phyloP scores from a whole-genome alignment of 2,329 filamentous ascomycete species.

The Colletotrichum camelliae region DNA sequence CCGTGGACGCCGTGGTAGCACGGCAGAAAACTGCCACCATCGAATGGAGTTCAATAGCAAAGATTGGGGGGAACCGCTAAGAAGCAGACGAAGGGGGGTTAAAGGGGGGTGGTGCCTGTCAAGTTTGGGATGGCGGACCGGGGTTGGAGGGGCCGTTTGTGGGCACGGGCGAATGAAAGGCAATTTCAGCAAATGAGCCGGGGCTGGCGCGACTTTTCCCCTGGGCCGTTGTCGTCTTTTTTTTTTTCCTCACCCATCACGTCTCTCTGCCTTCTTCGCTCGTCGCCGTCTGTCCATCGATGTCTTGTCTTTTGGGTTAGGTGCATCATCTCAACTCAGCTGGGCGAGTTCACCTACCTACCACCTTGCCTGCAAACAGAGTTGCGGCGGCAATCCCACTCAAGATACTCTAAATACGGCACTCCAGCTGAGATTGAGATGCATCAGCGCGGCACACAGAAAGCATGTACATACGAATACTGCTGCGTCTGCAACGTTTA shows the following conservation, averaged over 20 bases:
- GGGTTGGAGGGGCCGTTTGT: conserved; percentile 1
- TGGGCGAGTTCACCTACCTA: neutral
- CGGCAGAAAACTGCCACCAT: neutral
- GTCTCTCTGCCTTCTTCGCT: neutral
- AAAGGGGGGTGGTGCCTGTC: conserved; percentile 18
- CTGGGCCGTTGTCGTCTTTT: neutral
- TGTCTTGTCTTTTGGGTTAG: neutral
- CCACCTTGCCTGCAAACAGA: neutral
- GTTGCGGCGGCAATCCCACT: neutral
- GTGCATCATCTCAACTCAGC: neutral
- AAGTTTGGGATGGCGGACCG: conserved; percentile 11
- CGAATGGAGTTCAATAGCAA: conserved; percentile 13
- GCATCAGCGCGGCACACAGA: neutral
- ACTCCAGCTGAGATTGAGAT: neutral
- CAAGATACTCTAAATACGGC: neutral
- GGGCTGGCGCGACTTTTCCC: conserved; percentile 18
- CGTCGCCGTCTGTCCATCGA: neutral
- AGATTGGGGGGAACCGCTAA: neutral
- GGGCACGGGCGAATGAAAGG: conserved; percentile 23
- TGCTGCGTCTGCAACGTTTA: neutral
- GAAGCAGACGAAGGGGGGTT: neutral
- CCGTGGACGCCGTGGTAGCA: neutral
- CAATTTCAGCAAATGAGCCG: conserved; percentile 25
- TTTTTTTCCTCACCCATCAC: neutral
- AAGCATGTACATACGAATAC: neutral